Conservation (phyloP, 2,329 filamentous ascomycete species). For the Fonsecaea monophora region DNA sequence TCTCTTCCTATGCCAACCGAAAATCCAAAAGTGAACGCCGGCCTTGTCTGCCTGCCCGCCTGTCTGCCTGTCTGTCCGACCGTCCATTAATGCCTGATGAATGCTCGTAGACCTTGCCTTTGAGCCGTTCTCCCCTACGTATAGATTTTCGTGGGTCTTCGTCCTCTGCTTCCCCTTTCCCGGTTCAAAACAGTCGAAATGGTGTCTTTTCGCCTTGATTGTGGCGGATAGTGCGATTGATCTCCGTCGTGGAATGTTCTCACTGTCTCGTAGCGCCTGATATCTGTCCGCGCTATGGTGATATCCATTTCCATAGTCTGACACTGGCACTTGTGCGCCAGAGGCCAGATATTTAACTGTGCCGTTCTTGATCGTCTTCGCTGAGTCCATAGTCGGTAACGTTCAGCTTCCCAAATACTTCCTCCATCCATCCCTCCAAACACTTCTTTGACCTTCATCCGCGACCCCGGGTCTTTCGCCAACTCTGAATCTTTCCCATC, state of each 20-base stretch:
- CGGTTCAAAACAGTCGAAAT: not conserved
- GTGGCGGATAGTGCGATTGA: not conserved
- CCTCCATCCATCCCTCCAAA: constrained; percentile 81
- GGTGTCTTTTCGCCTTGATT: not conserved
- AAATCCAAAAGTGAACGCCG: too few species aligned
- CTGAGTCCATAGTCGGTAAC: not conserved
- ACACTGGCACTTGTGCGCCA: not conserved
- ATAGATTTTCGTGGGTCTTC: not conserved
- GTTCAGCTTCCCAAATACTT: constrained; percentile 66
- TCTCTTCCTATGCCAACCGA: too few species aligned
- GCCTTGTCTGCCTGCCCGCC: too few species aligned
- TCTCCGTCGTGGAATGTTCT: not conserved
- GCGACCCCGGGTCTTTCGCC: constrained; percentile 58
- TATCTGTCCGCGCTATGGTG: not conserved
- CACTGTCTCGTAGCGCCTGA: not conserved
- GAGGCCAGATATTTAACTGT: not conserved
- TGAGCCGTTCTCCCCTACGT: not conserved
- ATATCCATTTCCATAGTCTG: not conserved
- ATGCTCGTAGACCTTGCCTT: too few species aligned
- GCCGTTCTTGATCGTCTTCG: not conserved
- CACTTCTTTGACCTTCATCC: constrained; percentile 70
- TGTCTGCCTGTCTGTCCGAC: too few species aligned
- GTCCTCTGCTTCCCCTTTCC: not conserved
- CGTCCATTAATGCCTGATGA: not conserved
- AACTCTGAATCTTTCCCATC: constrained; percentile 87